These are phyloP conservation scores for Penicillium pancosmium DNA, from an alignment of 495 filamentous ascomycete species.

Conservation along the genomic window DNA sequence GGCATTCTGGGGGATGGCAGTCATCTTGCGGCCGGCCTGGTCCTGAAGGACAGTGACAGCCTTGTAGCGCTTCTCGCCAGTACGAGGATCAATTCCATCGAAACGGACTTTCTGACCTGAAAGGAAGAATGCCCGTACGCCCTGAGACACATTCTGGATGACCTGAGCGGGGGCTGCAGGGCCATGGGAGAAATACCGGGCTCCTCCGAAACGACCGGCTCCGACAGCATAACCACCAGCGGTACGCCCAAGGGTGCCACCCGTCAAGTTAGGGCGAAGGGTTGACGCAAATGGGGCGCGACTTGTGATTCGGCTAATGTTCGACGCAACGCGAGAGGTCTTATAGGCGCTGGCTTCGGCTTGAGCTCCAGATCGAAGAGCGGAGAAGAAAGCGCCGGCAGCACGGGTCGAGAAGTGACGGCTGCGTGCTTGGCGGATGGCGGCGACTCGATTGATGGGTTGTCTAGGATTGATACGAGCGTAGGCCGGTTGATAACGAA, in stretches of 20 bases:
- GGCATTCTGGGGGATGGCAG: slow-evolving; percentile 51
- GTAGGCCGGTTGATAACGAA: slow-evolving; percentile 55
- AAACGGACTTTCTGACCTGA: slow-evolving; percentile 83
- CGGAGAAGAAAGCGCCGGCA: slow-evolving; percentile 63
- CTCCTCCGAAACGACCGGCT: slow-evolving; percentile 68
- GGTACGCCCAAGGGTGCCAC: slow-evolving; percentile 80
- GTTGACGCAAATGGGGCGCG: slow-evolving; percentile 86
- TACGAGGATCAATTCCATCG: slow-evolving; percentile 66
- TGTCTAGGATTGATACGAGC: slow-evolving; percentile 61
- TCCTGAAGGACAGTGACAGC: slow-evolving; percentile 70
- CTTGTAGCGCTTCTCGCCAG: slow-evolving; percentile 78
- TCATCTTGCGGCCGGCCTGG: slow-evolving; percentile 64
- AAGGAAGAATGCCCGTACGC: slow-evolving; percentile 86
- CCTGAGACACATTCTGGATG: slow-evolving; percentile 90
- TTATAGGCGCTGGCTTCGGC: slow-evolving; percentile 67
- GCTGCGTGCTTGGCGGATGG: slow-evolving; percentile 71
- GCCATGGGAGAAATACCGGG: slow-evolving; percentile 86
- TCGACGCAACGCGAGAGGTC: slow-evolving; percentile 64
- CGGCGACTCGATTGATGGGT: slow-evolving; percentile 71
- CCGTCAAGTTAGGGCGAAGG: slow-evolving; percentile 88
- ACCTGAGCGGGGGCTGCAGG: slow-evolving; percentile 86
- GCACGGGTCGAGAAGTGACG: slow-evolving; percentile 75
- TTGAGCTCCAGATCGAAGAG: slow-evolving; percentile 52
- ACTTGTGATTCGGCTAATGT: slow-evolving; percentile 66
- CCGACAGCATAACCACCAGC: slow-evolving; percentile 84